Base-by-base conservation (phyloP, 768 basidiomycete genomes). In the Podaxis sp. region DNA sequence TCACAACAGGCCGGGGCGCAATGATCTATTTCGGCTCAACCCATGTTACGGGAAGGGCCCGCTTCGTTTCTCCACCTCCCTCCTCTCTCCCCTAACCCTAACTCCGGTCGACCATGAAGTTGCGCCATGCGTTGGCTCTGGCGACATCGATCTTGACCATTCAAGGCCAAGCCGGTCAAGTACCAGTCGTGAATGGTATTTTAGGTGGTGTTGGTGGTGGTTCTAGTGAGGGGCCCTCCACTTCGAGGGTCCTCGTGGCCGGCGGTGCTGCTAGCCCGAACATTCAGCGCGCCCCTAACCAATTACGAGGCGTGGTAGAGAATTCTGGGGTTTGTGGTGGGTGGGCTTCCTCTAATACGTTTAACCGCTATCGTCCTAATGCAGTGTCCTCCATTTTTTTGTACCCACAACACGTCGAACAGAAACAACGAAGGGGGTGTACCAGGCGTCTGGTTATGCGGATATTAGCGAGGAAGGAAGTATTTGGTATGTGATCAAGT, bases 301-400 rank as follows among this genome's bases (percentile, higher is more conserved):
- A 44, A 22, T 44, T 84, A 83, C 30, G 76, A 79, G 66, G 77
- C 86, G 38, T 85, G 15, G 77, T 80, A 1, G 84, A 88, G 67
- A 87, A 88, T 66, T 85, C 85, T 10, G 84, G 86, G 10, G 70
- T 88, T 38, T 88, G 87, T 70, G 84, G 84, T 84, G 63, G 51
- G 70, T 64, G 20, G 5, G 11, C 20, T 38, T 53, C 54, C 51
- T 37, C 44, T 50, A 17, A 33, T 15, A 61, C 30, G 28, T 24
- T 30, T 17, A 56, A 38, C 1, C 15, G 52, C 20, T 61, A 4
- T 33, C 2, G 33, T 10, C 33, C 33, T 10, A 33, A 33, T 10
- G 2, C 33, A 33, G 10, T 2, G 8, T 10, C 33, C 33, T 33
- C 33, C 2, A 33, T 33, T n/a, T 28, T 46, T 24, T n/a, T 30